Base-by-base conservation (phyloP, 257 asterid species). In the Lavandula angustifolia region DNA sequence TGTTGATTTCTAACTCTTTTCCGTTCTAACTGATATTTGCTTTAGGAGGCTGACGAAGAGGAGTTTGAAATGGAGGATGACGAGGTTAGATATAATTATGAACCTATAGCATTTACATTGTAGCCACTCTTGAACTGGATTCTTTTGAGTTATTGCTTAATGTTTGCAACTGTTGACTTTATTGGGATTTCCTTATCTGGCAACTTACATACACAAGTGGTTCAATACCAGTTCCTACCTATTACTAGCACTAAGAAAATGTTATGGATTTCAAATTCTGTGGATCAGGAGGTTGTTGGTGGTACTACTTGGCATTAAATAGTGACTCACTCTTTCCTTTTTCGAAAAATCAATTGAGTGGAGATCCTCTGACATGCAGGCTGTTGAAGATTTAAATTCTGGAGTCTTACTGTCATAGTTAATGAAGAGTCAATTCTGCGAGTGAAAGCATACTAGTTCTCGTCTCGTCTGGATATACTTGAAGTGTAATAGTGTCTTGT, bases 11-110 rank as follows among this genome's bases (percentile, higher is more conserved):
- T 56, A 44, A 44, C 14, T 62, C 52, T 55, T 43, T 13, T 6
- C 32, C 35, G 4, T 64, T 48, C 14, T 34, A 6, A 52, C 51
- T 43, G 57, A 9, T 38, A 55, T 34, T 32, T 75, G 9, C 16
- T 56, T 54, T 68, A 82, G 87, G 89, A 79, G 69, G 80, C 80
- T 68, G 89, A 80, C 55, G 92, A 85, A 64, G 91, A 84, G 69
- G 88, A 81, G 1, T 65, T 69, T 66, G 94, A 75, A 55, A 47
- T 64, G 22, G 91, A 72, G 4, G 90, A 81, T 66, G 86, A 83
- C 40, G 91, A 84, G 84, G 91, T 85, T 51, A 22, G 67, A 58
- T 51, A 60, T 31, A 51, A 54, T 18, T 67, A 12, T 46, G 5
- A 32, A 11, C 53, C 48, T 5, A 10, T 14, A 34, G 9, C 13